Evolutionary conservation across 202 grass and related monocot genomes (phyloP).

Genomic region (Carex arenaria): DNA sequence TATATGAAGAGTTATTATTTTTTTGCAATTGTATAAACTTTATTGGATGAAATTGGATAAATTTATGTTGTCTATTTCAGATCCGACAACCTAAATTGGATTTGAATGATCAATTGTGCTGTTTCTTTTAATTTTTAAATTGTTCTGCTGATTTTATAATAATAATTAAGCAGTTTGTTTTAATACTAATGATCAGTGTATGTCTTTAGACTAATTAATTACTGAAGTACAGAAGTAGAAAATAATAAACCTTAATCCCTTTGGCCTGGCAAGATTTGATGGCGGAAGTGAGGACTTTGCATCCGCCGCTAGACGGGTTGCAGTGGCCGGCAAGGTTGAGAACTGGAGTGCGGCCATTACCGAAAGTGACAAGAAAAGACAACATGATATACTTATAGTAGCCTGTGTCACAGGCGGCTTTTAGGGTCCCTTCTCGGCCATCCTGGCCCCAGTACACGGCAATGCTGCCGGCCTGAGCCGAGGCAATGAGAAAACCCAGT

Average conservation of each 20-base stretch:
- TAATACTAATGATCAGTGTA: background rate
- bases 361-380: conserved; percentile 76
- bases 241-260: conserved; percentile 50
- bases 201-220: background rate
- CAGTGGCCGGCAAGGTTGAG: conserved; percentile 86
- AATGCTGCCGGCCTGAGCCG: conserved; percentile 35
- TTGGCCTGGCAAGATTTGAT: conserved; percentile 47
- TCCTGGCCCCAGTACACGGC: conserved; percentile 90
- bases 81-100: background rate
- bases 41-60: background rate
- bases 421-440: conserved; percentile 54
- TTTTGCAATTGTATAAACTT: background rate
- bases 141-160: background rate
- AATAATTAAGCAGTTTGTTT: background rate
- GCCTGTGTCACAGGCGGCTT: conserved; percentile 48
- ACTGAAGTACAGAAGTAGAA: background rate
- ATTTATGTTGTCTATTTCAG: background rate
- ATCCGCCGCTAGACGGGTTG: conserved; percentile 45
- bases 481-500: conserved; percentile 13
- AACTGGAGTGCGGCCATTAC: conserved; percentile 54
- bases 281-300: conserved; percentile 40
- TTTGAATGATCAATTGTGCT: background rate
- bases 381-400: conserved; percentile 63
- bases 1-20: background rate
- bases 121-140: background rate